Evolutionary conservation across 768 basidiomycete species (phyloP), one percentile per base, ranked within the genome.

Genomic region (Mycena vulgaris): DNA sequence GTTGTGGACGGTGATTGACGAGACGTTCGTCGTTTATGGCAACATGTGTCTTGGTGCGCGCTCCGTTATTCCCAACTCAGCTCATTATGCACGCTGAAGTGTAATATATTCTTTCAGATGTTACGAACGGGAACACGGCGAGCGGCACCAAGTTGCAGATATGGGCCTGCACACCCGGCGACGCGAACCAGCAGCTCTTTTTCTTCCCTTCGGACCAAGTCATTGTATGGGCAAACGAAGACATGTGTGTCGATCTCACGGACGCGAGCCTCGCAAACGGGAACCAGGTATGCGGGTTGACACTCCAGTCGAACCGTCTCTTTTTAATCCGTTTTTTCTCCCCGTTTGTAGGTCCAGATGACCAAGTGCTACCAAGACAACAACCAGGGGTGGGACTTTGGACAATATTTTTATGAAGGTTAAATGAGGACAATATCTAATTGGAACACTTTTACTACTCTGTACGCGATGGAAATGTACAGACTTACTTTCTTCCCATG

Each of bases 81-180:
- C 39, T 16, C 39, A 45, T n/a, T 45, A 45, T 45, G 42, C 19
- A 21, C 21, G 19, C 42, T 45, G 21, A 45, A 21, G n/a, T 45
- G 42, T n/a, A n/a, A 3, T n/a, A n/a, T 45, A n/a, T 45, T 45
- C n/a, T 21, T n/a, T 21, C 21, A 45, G 42, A 45, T 45, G 42
- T 45, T 6, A 45, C 42, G 42, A 45, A 45, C 42, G 42, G 42
- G 25, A 66, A 53, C 28, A 75, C 69, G 39, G 71, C 53, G 30
- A 73, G 73, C 61, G 77, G 78, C 51, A 68, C 70, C 23, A 75
- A 78, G 69, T 60, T 78, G 42, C 77, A 78, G 58, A 71, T 77
- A 53, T 78, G 76, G 76, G 59, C 53, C 28, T 78, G 77, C 66
- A 66, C 59, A 23, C 68, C 68, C 25, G 65, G 66, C 51, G 59